Conservation (phyloP, 192 early-diverging fungal genomes). For the Rhizophagus clarus region DNA sequence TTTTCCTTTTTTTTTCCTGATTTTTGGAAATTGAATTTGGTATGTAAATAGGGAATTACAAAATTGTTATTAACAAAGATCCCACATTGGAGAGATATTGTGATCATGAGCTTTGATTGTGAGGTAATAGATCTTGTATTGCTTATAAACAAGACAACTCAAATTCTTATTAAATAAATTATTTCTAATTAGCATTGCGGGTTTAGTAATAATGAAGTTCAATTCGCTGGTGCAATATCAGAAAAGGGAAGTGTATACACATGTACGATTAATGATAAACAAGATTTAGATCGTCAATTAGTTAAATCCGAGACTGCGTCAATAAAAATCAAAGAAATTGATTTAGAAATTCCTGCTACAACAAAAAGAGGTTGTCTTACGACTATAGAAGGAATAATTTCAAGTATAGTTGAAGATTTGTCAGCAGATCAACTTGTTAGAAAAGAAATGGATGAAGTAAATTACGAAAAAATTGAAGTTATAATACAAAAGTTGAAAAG, state of each 20-base stretch:
- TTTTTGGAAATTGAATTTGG: neutral
- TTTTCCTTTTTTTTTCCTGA: slow-evolving; percentile 7
- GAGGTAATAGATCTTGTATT: neutral
- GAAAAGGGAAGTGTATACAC: slow-evolving; percentile 77
- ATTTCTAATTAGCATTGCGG: slow-evolving; percentile 91
- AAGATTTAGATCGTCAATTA: slow-evolving; percentile 88
- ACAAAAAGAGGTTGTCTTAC: slow-evolving; percentile 78
- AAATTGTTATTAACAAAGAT: slow-evolving; percentile 85
- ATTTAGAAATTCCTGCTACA: slow-evolving; percentile 84
- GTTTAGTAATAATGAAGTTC: slow-evolving; percentile 86
- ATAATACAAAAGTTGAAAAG: slow-evolving; percentile 65
- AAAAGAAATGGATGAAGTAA: slow-evolving; percentile 62
- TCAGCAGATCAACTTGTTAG: slow-evolving; percentile 76
- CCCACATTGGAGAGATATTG: slow-evolving; percentile 87
- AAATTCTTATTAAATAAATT: slow-evolving; percentile 62
- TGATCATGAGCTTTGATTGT: slow-evolving; percentile 41
- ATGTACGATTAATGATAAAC: slow-evolving; percentile 63
- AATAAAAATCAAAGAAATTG: slow-evolving; percentile 79
- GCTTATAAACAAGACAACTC: slow-evolving; percentile 40
- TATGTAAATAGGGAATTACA: slow-evolving; percentile 67
- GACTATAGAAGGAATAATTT: slow-evolving; percentile 88
- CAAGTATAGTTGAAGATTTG: slow-evolving; percentile 80
- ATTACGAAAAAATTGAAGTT: slow-evolving; percentile 75
- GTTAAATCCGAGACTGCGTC: slow-evolving; percentile 84
- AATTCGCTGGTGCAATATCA: slow-evolving; percentile 79